phyloP scores from a whole-genome alignment of 306 rosid species.

The Begonia peltatifolia region DNA sequence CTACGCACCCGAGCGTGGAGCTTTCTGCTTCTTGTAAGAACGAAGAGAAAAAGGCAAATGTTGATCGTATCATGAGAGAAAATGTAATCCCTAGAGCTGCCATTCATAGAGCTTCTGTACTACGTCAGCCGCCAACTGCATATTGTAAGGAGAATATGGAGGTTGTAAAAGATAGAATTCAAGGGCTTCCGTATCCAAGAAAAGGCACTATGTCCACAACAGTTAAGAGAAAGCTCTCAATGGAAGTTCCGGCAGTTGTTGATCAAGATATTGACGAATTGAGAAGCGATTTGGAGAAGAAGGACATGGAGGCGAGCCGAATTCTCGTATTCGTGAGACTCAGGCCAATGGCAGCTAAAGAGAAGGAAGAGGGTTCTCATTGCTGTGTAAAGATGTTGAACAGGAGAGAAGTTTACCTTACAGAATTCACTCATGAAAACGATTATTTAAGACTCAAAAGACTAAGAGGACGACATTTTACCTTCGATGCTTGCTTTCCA shows the following conservation, averaged over 20 bases:
- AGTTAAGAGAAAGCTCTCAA: slow-evolving; percentile 59
- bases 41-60: slow-evolving; percentile 18
- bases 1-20: slow-evolving; percentile 21
- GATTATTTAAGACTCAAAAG: slow-evolving; percentile 81
- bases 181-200: slow-evolving; percentile 50
- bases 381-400: slow-evolving; percentile 63
- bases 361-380: slow-evolving; percentile 55
- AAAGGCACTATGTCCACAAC: slow-evolving; percentile 15
- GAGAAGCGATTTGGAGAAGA: slow-evolving; percentile 19
- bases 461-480: slow-evolving; percentile 66
- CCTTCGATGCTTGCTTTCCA: slow-evolving; percentile 71
- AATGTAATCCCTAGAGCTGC: slow-evolving; percentile 44
- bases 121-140: slow-evolving; percentile 38
- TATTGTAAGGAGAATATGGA: slow-evolving; percentile 49
- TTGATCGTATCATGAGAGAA: slow-evolving; percentile 44
- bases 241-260: slow-evolving; percentile 16
- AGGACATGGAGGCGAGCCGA: slow-evolving; percentile 25
- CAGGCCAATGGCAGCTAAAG: slow-evolving; percentile 81
- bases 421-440: slow-evolving; percentile 66
- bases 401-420: slow-evolving; percentile 63
- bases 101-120: slow-evolving; percentile 44
- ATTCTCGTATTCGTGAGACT: slow-evolving; percentile 83
- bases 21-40: slow-evolving; percentile 19
- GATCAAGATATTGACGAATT: slow-evolving; percentile 23
- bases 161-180: slow-evolving; percentile 34